These are phyloP conservation scores for Diversispora epigaea DNA, from an alignment of 192 early-diverging fungal species.

Conservation along the genomic window DNA sequence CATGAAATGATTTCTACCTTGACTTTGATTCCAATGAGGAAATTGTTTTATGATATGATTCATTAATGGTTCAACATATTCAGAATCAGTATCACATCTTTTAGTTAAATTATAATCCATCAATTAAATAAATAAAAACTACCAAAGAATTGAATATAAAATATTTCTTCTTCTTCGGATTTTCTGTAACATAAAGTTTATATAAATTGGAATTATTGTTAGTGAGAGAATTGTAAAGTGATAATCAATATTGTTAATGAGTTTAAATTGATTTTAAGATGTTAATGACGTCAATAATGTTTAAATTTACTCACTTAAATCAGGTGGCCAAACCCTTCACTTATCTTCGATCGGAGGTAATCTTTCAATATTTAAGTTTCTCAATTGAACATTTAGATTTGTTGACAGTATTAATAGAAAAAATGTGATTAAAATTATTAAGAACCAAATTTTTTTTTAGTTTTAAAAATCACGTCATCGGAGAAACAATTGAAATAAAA, in stretches of 20 bases:
- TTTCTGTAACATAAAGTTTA: conserved; percentile 49
- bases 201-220: conserved; percentile 36
- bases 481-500: too few relatives aligned
- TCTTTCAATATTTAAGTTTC: too few relatives aligned
- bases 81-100: conserved; percentile 44
- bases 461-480: too few relatives aligned
- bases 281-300: not conserved
- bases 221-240: conserved; percentile 39
- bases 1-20: conserved; percentile 46
- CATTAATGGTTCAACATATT: conserved; percentile 49
- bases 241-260: not conserved
- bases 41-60: conserved; percentile 39
- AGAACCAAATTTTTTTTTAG: too few relatives aligned
- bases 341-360: conserved; percentile 2
- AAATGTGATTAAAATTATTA: too few relatives aligned
- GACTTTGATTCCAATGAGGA: conserved; percentile 45
- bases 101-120: conserved; percentile 43
- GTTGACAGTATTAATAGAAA: too few relatives aligned
- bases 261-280: not conserved
- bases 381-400: too few relatives aligned
- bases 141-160: conserved; percentile 51
- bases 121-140: conserved; percentile 48
- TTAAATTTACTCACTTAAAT: not conserved
- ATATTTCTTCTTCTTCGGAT: conserved; percentile 49
- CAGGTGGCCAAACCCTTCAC: not conserved